phyloP scores from a whole-genome alignment of 306 rosid species.

The Clitoria ternatea region DNA sequence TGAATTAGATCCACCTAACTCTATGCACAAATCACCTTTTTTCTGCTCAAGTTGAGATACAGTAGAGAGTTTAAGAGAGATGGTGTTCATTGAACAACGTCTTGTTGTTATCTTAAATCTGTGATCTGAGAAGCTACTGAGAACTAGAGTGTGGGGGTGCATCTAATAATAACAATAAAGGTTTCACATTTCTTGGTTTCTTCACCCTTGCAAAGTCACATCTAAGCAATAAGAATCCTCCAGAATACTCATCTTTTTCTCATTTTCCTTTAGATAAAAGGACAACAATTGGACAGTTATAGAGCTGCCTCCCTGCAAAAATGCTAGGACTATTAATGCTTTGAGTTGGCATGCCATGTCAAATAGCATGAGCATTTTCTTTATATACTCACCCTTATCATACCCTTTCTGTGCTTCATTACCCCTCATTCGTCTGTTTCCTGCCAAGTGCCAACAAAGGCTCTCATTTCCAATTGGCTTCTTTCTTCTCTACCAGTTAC shows the following conservation, averaged over 20 bases:
- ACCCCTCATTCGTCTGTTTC: slow-evolving; percentile 39
- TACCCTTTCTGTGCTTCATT: slow-evolving; percentile 22
- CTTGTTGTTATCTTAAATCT: slow-evolving; percentile 23
- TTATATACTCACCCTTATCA: slow-evolving; percentile 13
- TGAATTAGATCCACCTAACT: slow-evolving; percentile 42
- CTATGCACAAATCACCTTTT: background rate
- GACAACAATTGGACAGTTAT: slow-evolving; percentile 19
- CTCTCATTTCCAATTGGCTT: slow-evolving; percentile 47
- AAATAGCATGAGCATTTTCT: background rate
- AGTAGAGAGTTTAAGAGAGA: slow-evolving; percentile 10
- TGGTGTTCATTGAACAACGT: slow-evolving; percentile 16
- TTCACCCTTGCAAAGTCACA: slow-evolving; percentile 53
- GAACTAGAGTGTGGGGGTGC: slow-evolving; percentile 34
- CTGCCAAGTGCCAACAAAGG: slow-evolving; percentile 53
- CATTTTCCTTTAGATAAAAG: slow-evolving; percentile 12
- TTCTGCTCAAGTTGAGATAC: background rate
- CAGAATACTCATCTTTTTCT: slow-evolving; percentile 11
- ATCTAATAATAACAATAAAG: slow-evolving; percentile 24
- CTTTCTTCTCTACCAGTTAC: slow-evolving; percentile 41
- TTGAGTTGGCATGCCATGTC: slow-evolving; percentile 3
- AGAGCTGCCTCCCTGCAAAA: slow-evolving; percentile 26
- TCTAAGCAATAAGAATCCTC: slow-evolving; percentile 30
- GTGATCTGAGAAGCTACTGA: slow-evolving; percentile 27
- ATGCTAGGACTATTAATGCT: slow-evolving; percentile 36
- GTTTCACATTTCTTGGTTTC: slow-evolving; percentile 35